A percentile compares a stretch with the other conserved stretches of the same genome.
Conservation (phyloP, 805 yeast genomes). For the Lipomyces yamanashiensis region DNA sequence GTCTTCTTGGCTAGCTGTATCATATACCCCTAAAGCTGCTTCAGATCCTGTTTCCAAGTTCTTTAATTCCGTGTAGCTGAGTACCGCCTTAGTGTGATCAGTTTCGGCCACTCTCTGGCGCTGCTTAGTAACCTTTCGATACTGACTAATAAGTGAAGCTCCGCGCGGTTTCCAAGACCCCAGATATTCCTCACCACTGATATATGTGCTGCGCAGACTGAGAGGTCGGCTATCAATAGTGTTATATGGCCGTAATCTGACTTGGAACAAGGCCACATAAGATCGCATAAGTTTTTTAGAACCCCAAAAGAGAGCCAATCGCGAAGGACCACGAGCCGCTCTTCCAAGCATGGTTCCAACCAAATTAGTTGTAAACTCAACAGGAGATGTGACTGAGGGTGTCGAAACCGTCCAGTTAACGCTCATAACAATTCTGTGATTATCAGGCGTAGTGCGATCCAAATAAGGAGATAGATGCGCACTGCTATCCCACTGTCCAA, state of each 20-base stretch:
- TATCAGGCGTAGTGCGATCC: constrained; percentile 34
- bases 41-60: background rate
- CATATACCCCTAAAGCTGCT: background rate
- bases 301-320: constrained; percentile 21
- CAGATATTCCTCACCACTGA: constrained; percentile 30
- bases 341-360: constrained; percentile 26
- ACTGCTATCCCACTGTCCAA: constrained; percentile 39
- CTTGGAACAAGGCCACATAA: constrained; percentile 27
- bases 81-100: constrained; percentile 16
- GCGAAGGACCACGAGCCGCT: constrained; percentile 25
- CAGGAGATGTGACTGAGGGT: constrained; percentile 26
- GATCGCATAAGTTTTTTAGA: constrained; percentile 23
- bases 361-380: constrained; percentile 29
- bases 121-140: background rate
- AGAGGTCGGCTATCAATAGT: constrained; percentile 15
- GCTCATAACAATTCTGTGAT: constrained; percentile 27
- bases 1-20: background rate
- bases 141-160: constrained; percentile 24
- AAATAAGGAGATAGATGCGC: constrained; percentile 32
- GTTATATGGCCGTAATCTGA: constrained; percentile 23
- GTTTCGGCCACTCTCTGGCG: constrained; percentile 10
- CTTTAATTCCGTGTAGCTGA: background rate
- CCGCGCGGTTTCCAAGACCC: constrained; percentile 35
- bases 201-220: constrained; percentile 22
- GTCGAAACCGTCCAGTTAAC: constrained; percentile 32